phyloP scores from a whole-genome alignment of 305 asterid species.

The Rubia peregrina region DNA sequence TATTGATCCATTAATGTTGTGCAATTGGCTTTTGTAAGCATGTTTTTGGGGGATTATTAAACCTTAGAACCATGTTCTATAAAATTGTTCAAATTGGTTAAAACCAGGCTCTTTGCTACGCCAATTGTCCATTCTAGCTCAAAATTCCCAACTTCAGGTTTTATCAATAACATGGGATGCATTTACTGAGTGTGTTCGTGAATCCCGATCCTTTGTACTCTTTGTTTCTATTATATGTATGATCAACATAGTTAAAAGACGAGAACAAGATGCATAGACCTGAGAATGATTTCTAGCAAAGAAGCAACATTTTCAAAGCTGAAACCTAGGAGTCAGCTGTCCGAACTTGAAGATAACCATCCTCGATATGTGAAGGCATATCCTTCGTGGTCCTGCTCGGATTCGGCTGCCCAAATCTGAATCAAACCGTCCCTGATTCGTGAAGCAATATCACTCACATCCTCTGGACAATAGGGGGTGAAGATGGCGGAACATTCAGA shows the following conservation, averaged over 20 bases:
- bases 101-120: not conserved
- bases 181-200: not conserved
- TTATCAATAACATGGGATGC: not conserved
- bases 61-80: not conserved
- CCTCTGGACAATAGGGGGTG: slow-evolving; percentile 21
- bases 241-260: too few relatives aligned
- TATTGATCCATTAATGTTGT: slow-evolving; percentile 1
- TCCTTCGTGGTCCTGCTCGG: not conserved
- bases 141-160: not conserved
- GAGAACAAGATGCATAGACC: not conserved
- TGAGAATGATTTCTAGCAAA: not conserved
- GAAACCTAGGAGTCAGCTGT: not conserved
- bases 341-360: not conserved
- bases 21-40: slow-evolving; percentile 9
- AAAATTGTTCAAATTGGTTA: not conserved
- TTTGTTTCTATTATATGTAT: too few relatives aligned
- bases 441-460: slow-evolving; percentile 16
- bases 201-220: too few relatives aligned
- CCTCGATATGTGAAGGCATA: not conserved
- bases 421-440: slow-evolving; percentile 21
- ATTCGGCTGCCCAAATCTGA: not conserved
- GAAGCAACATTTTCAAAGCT: not conserved
- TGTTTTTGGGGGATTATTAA: slow-evolving; percentile 9
- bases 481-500: slow-evolving; percentile 27
- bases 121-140: not conserved